phyloP scores from a whole-genome alignment of 2,329 filamentous ascomycete genomes.

The Fusarium continuum region DNA sequence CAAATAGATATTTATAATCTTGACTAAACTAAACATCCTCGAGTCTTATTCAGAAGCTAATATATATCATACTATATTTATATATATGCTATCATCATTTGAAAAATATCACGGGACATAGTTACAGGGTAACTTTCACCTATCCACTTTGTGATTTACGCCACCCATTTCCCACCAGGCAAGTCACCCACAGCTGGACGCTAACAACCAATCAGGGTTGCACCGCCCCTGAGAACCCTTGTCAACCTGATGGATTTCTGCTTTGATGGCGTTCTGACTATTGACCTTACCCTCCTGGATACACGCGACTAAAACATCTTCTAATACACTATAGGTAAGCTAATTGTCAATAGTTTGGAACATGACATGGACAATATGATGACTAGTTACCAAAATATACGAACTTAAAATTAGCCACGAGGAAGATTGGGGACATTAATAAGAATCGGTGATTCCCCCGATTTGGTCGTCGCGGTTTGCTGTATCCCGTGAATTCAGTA shows the following conservation, averaged over 20 bases:
- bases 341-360: conserved; percentile 1
- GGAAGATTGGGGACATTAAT: background rate
- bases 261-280: background rate
- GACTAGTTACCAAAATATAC: background rate
- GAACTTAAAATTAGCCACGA: background rate
- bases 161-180: background rate
- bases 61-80: no score
- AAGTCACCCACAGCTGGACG: background rate
- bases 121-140: background rate
- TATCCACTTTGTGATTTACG: background rate
- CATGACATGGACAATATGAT: background rate
- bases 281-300: background rate
- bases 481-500: background rate
- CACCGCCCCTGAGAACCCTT: background rate
- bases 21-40: no score
- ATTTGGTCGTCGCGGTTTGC: background rate
- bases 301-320: background rate
- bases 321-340: background rate
- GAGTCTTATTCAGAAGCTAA: no score
- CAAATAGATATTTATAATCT: no score
- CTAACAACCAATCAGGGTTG: background rate
- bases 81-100: no score
- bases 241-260: background rate
- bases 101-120: no score
- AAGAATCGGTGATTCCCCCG: background rate